phyloP scores from a whole-genome alignment of 1,139 yeast genomes.

The Sugiyamaella grinbergsii region DNA sequence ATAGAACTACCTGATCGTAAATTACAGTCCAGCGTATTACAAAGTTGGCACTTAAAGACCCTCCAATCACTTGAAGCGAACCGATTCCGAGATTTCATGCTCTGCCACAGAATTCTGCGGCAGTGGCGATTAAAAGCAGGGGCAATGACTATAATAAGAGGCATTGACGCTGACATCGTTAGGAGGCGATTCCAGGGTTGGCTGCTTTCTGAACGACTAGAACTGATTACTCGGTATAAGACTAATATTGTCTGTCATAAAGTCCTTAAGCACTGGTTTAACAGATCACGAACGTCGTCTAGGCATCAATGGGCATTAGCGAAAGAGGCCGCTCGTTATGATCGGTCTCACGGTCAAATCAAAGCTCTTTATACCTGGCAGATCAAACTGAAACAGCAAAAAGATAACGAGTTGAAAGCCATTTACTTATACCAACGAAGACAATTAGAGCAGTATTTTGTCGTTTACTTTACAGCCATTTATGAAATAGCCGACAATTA shows the following conservation, averaged over 20 bases:
- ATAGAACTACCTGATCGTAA: neutral
- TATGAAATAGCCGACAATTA: constrained; percentile 14
- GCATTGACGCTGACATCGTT: constrained; percentile 19
- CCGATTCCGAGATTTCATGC: constrained; percentile 30
- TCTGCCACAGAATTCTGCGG: constrained; percentile 21
- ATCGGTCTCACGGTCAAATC: constrained; percentile 11
- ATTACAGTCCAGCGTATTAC: constrained; percentile 12
- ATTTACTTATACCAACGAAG: constrained; percentile 11
- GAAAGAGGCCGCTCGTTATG: constrained; percentile 16
- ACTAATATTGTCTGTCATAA: constrained; percentile 17
- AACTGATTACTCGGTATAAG: constrained; percentile 23
- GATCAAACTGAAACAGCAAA: neutral
- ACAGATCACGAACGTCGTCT: constrained; percentile 3
- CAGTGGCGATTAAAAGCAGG: constrained; percentile 29
- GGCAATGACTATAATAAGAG: constrained; percentile 7
- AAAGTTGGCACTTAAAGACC: constrained; percentile 27
- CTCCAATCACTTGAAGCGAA: constrained; percentile 27
- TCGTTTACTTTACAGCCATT: constrained; percentile 6
- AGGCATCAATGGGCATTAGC: constrained; percentile 16
- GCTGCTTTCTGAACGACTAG: constrained; percentile 28
- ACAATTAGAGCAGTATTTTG: constrained; percentile 7
- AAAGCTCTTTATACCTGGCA: constrained; percentile 20
- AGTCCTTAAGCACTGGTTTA: constrained; percentile 25
- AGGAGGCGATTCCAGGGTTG: constrained; percentile 24
- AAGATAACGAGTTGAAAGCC: constrained; percentile 15